These are phyloP conservation scores for Sporothrix humicola DNA, from an alignment of 2,329 filamentous ascomycete genomes.

Conservation along the genomic window DNA sequence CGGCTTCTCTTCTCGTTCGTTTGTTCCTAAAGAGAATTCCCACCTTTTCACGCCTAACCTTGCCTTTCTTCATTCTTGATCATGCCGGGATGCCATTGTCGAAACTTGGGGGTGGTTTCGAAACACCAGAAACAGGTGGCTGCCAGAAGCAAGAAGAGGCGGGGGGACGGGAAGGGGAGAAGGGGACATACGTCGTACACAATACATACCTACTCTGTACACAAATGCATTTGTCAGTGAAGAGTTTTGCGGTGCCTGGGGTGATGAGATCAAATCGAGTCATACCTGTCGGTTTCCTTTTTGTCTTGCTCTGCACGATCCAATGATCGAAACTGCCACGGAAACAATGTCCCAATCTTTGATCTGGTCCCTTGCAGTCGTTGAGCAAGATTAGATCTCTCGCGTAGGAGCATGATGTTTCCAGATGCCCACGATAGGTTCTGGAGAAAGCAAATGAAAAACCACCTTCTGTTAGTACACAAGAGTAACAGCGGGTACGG, in stretches of 20 bases:
- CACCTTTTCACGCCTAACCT: neutral
- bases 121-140: conserved; percentile 18
- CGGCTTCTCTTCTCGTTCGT: conserved; percentile 20
- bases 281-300: neutral
- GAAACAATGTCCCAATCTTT: neutral
- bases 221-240: conserved; percentile 1
- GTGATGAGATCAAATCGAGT: neutral
- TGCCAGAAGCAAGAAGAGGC: neutral
- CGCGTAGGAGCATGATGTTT: neutral
- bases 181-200: too few species aligned
- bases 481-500: neutral
- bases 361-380: neutral
- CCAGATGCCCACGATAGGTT: neutral
- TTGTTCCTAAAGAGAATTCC: neutral
- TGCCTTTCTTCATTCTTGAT: neutral
- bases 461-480: neutral
- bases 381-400: neutral
- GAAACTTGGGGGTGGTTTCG: conserved; percentile 19
- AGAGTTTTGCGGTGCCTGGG: neutral
- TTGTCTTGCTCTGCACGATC: neutral
- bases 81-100: conserved; percentile 4
- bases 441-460: neutral
- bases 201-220: neutral
- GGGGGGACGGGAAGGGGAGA: neutral
- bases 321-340: neutral